Percentiles rank a stretch among this genome's conserved stretches.
Conservation (phyloP, 2,329 filamentous ascomycete species). For the Trichoderma arundinaceum region DNA sequence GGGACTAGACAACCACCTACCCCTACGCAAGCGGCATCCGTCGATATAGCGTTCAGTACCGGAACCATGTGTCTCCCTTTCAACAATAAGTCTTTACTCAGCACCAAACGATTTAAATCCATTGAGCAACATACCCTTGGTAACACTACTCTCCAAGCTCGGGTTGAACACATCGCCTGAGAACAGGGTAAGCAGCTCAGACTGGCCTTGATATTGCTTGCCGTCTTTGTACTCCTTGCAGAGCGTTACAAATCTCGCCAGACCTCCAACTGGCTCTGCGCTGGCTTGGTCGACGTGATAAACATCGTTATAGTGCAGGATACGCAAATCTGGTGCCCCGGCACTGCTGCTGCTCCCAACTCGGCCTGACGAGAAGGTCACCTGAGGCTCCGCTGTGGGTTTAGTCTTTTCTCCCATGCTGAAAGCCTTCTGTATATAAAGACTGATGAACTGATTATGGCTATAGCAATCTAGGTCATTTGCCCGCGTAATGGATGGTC, state of each 20-base stretch:
- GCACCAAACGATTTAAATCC: not conserved
- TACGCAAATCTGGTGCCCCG: constrained; percentile 69
- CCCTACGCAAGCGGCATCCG: constrained; percentile 80
- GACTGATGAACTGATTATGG: not conserved
- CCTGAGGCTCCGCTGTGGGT: constrained; percentile 40
- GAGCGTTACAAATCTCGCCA: constrained; percentile 79
- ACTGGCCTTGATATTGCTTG: constrained; percentile 64
- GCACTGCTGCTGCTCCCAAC: constrained; percentile 13
- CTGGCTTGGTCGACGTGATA: constrained; percentile 82
- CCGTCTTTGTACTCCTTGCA: constrained; percentile 74
- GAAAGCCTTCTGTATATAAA: not conserved
- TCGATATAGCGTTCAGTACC: constrained; percentile 77
- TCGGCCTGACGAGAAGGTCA: constrained; percentile 36
- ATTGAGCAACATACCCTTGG: constrained; percentile 65
- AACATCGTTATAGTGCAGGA: constrained; percentile 92
- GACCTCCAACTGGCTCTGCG: constrained; percentile 81
- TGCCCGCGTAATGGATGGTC: too few species aligned
- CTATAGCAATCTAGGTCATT: not conserved
- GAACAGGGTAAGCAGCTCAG: constrained; percentile 77
- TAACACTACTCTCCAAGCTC: constrained; percentile 84
- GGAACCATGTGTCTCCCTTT: constrained; percentile 86
- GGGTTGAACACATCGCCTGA: constrained; percentile 94
- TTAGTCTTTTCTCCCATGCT: constrained; percentile 21
- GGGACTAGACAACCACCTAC: constrained; percentile 54
- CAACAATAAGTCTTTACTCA: not conserved